phyloP scores from a whole-genome alignment of 2,329 filamentous ascomycete species.

The Xylariales sp. region DNA sequence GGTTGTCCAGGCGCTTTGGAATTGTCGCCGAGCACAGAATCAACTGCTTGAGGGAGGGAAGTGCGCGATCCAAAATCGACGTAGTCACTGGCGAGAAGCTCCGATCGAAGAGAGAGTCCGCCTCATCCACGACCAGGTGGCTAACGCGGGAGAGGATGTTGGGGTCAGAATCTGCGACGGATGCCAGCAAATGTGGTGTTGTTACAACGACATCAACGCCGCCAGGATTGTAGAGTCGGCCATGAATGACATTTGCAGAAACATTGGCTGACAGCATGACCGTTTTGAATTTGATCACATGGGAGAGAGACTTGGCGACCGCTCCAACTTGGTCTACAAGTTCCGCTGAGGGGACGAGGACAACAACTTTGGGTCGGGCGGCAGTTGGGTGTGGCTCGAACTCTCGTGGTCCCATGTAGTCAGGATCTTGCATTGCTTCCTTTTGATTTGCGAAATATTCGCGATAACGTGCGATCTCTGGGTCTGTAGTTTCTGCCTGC shows the following conservation, averaged over 20 bases:
- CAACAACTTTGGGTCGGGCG: conserved; percentile 76
- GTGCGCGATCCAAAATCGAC: conserved; percentile 74
- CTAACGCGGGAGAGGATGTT: conserved; percentile 89
- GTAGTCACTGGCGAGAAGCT: conserved; percentile 84
- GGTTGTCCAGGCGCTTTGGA: conserved; percentile 80
- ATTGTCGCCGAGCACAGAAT: conserved; percentile 96
- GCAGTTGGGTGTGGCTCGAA: conserved; percentile 68
- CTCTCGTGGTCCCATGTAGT: conserved; percentile 58
- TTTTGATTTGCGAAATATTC: conserved; percentile 51
- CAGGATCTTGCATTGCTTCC: conserved; percentile 48
- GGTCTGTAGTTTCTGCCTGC: conserved; percentile 60
- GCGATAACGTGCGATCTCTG: conserved; percentile 53
- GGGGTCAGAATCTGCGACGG: conserved; percentile 84
- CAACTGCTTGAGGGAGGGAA: conserved; percentile 78
- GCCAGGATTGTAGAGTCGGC: conserved; percentile 71
- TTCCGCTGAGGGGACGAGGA: conserved; percentile 89
- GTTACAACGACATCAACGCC: conserved; percentile 84
- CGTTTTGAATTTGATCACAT: conserved; percentile 82
- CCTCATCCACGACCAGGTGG: conserved; percentile 89
- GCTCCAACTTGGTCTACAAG: conserved; percentile 82
- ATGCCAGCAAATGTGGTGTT: conserved; percentile 84
- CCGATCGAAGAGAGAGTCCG: conserved; percentile 90
- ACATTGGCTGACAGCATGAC: conserved; percentile 76
- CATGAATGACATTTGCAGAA: conserved; percentile 74
- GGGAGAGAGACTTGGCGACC: conserved; percentile 77